Base-by-base conservation (phyloP, 768 basidiomycete genomes). In the Gymnopilus dilepis region DNA sequence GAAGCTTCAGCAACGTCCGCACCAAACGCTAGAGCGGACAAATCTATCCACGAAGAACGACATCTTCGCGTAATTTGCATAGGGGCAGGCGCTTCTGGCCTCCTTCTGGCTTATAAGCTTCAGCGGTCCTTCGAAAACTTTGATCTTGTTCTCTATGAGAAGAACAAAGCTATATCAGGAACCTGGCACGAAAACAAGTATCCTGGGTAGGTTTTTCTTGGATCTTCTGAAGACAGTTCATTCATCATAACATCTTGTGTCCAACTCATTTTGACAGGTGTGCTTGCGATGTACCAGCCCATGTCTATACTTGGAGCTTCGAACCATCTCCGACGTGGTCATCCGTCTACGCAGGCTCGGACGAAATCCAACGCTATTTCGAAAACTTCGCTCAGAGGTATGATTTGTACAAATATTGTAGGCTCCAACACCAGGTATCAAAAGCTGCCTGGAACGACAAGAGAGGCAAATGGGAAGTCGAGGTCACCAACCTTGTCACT, bases 131-230 rank as follows among this genome's bases (percentile, higher is more conserved):
- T 77, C 56, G 63, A 70, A 11, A 72, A 76, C 30, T 74, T 74
- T 33, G 67, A 73, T 8, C 67, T 77, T 21, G 63, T 65, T 12
- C 11, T 76, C 1, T 77, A 75, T 55, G 75, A 77, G 30, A 76
- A 76, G 65, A 77, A 76, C 52, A 67, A 61, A 17, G 63, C 66
- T 0, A 52, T 78, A 0, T 67, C 67, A 2, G 74, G 75, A 54
- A 77, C 75, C 2, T 76, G 76, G 76, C 67, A 67, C 28, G 76
- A 76, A 57, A 77, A 77, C 54, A 72, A 65, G 50, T 77, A 77
- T 65, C 76, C 76, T 11, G 74, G 75, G 73, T 73, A 47, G 1
- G 64, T 64, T 7, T 6, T 11, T 24, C 24, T 26, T 17, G 2
- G 6, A 21, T 30, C 22, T 45, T 38, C 33, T 1, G 19, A n/a